Base-by-base conservation (phyloP, 805 yeast genomes). In the Ogataea allantospora region DNA sequence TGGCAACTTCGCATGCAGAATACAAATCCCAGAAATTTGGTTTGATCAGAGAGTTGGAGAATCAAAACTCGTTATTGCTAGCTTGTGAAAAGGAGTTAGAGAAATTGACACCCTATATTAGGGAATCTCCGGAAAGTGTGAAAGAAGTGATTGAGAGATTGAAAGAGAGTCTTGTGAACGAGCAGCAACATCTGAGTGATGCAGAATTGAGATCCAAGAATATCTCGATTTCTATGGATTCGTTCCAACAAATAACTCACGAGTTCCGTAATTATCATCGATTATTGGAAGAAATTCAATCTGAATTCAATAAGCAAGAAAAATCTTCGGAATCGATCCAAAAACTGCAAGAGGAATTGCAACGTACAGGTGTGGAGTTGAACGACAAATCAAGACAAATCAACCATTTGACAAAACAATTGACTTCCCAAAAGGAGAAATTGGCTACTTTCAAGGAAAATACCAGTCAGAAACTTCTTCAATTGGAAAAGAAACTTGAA, bases 11-110 rank as follows among this genome's bases (percentile, higher is more conserved):
- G 46, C 86, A 83, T 54, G 67, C 71, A 16, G 72, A 69, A 30
- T 85, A 85, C 60, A 82, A 78, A 58, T 62, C 69, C 12, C 79
- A 79, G 33, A 86, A 85, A 55, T 62, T 67, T n/a, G 60, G 73
- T 27, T 56, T 83, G 37, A 68, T 80, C 12, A 73, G 74, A 31
- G 73, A 76, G 38, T 58, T 83, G 7, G 87, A 84, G 47, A 80
- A 78, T 43, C 71, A 73, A 38, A 77, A 75, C 40, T 78, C 75
- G 39, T 59, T 78, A 28, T 63, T 78, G 12, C 60, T 75, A 10
- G 87, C 81, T 40, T 57, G 77, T 2, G 74, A 71, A 36, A 73
- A 75, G 33, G 81, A 78, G 35, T 59, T 78, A 15, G 86, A 79
- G 23, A 76, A 74, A 44, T 63, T 85, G 36, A 70, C 73, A 41